Evolutionary conservation across 345 rosid genomes (phyloP).

Genomic region (Boechera stricta): DNA sequence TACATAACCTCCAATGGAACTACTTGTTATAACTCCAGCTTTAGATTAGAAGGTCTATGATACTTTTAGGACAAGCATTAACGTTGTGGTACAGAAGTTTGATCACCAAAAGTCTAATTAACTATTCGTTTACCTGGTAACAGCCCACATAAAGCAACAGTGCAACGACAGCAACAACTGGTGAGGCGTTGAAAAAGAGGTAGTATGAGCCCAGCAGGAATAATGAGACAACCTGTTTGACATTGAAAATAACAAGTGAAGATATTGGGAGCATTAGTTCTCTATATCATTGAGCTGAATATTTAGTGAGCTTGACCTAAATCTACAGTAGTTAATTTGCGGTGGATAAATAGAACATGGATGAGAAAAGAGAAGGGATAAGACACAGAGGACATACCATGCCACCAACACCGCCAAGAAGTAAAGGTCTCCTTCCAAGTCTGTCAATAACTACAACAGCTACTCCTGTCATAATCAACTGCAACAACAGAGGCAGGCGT

Average conservation of each 20-base stretch:
- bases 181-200: slow-evolving; percentile 67
- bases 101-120: slow-evolving; percentile 22
- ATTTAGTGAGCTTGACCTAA: slow-evolving; percentile 6
- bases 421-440: slow-evolving; percentile 93
- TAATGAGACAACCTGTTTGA: slow-evolving; percentile 72
- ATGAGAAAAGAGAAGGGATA: slow-evolving; percentile 3
- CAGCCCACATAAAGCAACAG: slow-evolving; percentile 92
- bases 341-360: neutral
- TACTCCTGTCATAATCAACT: slow-evolving; percentile 92
- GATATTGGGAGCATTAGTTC: slow-evolving; percentile 11
- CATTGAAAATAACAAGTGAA: slow-evolving; percentile 22
- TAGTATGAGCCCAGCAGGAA: slow-evolving; percentile 92
- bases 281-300: neutral
- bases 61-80: neutral
- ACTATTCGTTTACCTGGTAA: slow-evolving; percentile 74
- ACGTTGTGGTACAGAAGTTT: slow-evolving; percentile 7
- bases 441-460: slow-evolving; percentile 89
- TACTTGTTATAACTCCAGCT: slow-evolving; percentile 1
- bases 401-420: slow-evolving; percentile 90
- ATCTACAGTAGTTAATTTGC: neutral
- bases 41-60: slow-evolving; percentile 17
- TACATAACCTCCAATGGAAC: slow-evolving; percentile 2
- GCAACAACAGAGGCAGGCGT: slow-evolving; percentile 25
- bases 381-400: slow-evolving; percentile 58
- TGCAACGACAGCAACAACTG: slow-evolving; percentile 76